phyloP scores from a whole-genome alignment of 1,139 yeast species.

The Kurtzmaniella quercitrusa region DNA sequence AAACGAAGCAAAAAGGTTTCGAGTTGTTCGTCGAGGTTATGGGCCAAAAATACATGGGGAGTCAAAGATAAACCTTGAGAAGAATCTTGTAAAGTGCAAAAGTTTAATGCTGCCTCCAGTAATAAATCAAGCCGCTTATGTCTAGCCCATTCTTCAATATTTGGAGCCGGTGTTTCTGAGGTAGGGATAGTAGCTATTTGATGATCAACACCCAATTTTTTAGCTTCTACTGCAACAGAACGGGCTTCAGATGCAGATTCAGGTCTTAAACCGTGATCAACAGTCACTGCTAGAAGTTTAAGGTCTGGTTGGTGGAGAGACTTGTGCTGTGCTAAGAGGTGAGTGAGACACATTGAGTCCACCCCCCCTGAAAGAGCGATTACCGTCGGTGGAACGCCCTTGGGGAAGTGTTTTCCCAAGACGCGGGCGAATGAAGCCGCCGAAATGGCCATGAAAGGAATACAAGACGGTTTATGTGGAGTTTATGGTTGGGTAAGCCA shows the following conservation, averaged over 20 bases:
- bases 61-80: slow-evolving; percentile 13
- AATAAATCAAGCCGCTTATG: slow-evolving; percentile 46
- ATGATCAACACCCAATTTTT: slow-evolving; percentile 39
- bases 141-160: slow-evolving; percentile 60
- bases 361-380: slow-evolving; percentile 78
- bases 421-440: slow-evolving; percentile 3
- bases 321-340: slow-evolving; percentile 34
- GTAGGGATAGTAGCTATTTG: slow-evolving; percentile 5
- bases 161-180: slow-evolving; percentile 15
- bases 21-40: slow-evolving; percentile 66
- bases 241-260: slow-evolving; percentile 48
- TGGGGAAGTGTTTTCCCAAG: slow-evolving; percentile 4
- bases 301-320: slow-evolving; percentile 18
- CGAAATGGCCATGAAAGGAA: not conserved
- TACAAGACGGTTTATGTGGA: not conserved
- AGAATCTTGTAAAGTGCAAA: not conserved
- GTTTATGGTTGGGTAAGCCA: not conserved
- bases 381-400: slow-evolving; percentile 11
- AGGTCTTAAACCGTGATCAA: slow-evolving; percentile 53
- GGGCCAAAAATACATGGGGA: slow-evolving; percentile 52
- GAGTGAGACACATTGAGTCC: slow-evolving; percentile 69
- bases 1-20: slow-evolving; percentile 66
- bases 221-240: slow-evolving; percentile 30
- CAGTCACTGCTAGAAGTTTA: slow-evolving; percentile 47
- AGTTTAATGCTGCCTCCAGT: slow-evolving; percentile 6